Evolutionary conservation across 2,329 filamentous ascomycete genomes (phyloP).

Genomic region (Stemphylium beticola): DNA sequence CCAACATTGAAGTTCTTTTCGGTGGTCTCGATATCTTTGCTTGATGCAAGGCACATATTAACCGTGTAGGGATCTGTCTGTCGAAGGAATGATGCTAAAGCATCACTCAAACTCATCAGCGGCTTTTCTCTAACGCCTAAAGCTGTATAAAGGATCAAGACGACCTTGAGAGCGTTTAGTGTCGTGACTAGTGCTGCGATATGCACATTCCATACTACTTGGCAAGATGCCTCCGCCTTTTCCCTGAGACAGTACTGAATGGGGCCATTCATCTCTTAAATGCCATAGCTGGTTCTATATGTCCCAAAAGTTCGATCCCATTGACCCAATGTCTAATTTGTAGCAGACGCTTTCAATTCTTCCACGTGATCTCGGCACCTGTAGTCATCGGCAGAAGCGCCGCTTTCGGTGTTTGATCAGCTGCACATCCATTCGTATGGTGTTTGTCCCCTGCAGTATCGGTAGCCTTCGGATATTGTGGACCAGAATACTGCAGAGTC

Average conservation of each 20-base stretch:
- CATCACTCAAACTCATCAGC: conserved; percentile 32
- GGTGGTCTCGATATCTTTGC: conserved; percentile 3
- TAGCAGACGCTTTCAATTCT: conserved; percentile 5
- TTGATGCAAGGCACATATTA: conserved; percentile 24
- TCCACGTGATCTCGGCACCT: no score
- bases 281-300: no score
- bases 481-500: neutral
- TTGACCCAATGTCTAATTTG: conserved; percentile 12
- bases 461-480: no score
- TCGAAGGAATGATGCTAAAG: conserved; percentile 26
- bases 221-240: conserved; percentile 18
- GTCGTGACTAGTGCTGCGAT: conserved; percentile 24
- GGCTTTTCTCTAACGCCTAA: conserved; percentile 23
- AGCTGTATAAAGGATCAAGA: conserved; percentile 22
- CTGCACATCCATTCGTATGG: neutral
- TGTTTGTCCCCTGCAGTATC: neutral
- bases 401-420: neutral
- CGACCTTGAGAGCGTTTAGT: conserved; percentile 29
- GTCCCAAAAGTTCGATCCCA: no score
- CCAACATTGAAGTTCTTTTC: no score
- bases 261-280: neutral
- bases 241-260: conserved; percentile 32
- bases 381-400: neutral
- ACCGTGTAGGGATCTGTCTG: conserved; percentile 16
- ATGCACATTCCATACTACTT: conserved; percentile 20